phyloP scores from a whole-genome alignment of 371 early-diverging fungal species.

The Nematocida ausubeli region DNA sequence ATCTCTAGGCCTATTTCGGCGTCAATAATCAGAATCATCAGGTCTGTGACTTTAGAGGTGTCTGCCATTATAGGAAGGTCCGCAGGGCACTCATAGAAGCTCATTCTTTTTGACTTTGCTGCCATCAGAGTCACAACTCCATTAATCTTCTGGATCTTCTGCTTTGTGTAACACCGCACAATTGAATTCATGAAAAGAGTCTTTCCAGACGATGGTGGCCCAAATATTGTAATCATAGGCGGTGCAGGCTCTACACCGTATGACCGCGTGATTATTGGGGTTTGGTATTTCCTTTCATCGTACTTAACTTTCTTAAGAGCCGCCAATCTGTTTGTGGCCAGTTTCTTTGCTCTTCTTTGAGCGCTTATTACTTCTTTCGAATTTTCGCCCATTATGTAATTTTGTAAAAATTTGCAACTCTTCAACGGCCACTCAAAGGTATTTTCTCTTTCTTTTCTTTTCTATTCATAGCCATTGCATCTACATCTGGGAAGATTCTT shows the following conservation, averaged over 20 bases:
- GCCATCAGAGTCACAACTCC: conserved; percentile 61
- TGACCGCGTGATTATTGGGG: conserved; percentile 17
- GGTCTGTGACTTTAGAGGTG: conserved; percentile 88
- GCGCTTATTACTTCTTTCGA: neutral
- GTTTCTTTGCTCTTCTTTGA: conserved; percentile 26
- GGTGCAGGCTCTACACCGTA: conserved; percentile 60
- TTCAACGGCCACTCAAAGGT: neutral
- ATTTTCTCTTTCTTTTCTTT: neutral
- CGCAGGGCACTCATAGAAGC: conserved; percentile 59
- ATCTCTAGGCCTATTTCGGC: conserved; percentile 87
- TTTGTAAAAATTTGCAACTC: conserved; percentile 27
- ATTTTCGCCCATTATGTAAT: conserved; percentile 8
- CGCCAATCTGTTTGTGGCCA: conserved; percentile 12
- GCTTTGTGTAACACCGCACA: conserved; percentile 57
- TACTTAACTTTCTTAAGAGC: conserved; percentile 34
- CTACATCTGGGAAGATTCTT: too few relatives aligned
- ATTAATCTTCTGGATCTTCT: conserved; percentile 47
- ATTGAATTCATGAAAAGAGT: conserved; percentile 56
- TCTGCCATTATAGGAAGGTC: conserved; percentile 94
- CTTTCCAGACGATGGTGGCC: conserved; percentile 61
- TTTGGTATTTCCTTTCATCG: conserved; percentile 52
- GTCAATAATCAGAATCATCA: conserved; percentile 86
- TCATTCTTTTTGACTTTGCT: conserved; percentile 50
- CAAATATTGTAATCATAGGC: conserved; percentile 60
- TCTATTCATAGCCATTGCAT: too few relatives aligned